Base-by-base conservation (phyloP, 768 basidiomycete species). In the Podaxis sp. region DNA sequence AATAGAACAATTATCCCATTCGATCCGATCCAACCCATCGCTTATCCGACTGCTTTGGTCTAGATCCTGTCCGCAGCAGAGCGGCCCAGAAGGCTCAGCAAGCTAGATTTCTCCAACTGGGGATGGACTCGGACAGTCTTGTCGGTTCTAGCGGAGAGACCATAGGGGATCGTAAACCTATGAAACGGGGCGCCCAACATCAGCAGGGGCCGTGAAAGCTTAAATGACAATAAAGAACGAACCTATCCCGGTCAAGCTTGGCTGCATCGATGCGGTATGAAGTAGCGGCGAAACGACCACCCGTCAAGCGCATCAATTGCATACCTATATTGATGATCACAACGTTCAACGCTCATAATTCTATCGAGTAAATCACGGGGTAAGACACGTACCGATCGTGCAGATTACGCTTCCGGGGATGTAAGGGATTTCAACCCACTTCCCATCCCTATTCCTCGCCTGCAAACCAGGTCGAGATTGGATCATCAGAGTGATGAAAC, bases 251-350 rank as follows among this genome's bases (percentile, higher is more conserved):
- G 13, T 24, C 22, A n/a, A 57, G 47, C 9, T 36, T 36, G 33
- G 47, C 19, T 15, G 57, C 6, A 33, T 58, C 27, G 27, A 58
- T 50, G 5, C 57, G 57, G 46, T 58, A 58, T 22, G 57, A 8
- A 47, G 57, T 58, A 11, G 17, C 57, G 15, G 37, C 36, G 29
- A 58, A 25, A n/a, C 46, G 43, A 19, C 57, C 57, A 7, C 57
- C 57, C 11, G 57, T 58, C 29, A 58, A 58, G 13, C 57, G 57
- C 57, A 49, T 58, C 2, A 58, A 27, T 37, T 58, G 57, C 57
- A 49, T 29, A 36, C 57, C 57, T 58, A 37, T 6, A 4, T 38
- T 17, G 11, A 29, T 4, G 17, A 15, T 46, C 7, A 12, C 12
- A 50, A 24, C 8, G 41, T 15, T 43, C n/a, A 43, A 25, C 49